A percentile compares a stretch with the other conserved stretches of the same genome.
Conservation (phyloP, 2,329 filamentous ascomycete species). For the Thielaviopsis musarum region DNA sequence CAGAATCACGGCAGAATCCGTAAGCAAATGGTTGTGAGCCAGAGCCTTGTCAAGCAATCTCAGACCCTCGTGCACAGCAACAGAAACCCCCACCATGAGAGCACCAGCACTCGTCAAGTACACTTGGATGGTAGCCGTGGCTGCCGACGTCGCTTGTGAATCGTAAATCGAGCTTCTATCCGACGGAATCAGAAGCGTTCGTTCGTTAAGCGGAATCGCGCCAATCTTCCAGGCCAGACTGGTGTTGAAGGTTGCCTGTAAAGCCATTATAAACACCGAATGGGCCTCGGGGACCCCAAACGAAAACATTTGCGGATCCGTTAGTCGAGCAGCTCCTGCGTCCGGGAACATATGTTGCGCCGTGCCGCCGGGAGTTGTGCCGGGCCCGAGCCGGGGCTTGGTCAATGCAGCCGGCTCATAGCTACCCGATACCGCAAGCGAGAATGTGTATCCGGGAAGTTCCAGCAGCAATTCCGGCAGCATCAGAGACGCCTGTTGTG, state of each 20-base stretch:
- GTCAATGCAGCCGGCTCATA: conserved; percentile 8
- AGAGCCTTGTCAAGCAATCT: conserved; percentile 28
- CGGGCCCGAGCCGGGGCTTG: background rate
- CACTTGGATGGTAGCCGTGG: conserved; percentile 34
- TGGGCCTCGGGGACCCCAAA: conserved; percentile 3
- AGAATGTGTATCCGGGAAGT: conserved; percentile 3
- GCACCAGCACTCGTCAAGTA: conserved; percentile 40
- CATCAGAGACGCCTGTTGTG: background rate
- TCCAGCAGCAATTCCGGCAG: conserved; percentile 5
- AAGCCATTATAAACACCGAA: conserved; percentile 6
- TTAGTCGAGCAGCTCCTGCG: background rate
- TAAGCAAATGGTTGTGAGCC: conserved; percentile 22
- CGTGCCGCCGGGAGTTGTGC: background rate
- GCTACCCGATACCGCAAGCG: background rate
- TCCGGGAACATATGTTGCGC: background rate
- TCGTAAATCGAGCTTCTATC: conserved; percentile 17
- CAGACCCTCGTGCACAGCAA: conserved; percentile 31
- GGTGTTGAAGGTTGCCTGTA: conserved; percentile 6
- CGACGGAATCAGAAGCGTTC: conserved; percentile 15
- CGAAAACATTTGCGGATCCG: background rate
- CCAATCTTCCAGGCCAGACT: background rate
- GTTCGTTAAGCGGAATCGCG: conserved; percentile 9
- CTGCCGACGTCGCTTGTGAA: conserved; percentile 17
- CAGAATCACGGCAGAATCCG: conserved; percentile 31
- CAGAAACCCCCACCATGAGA: conserved; percentile 31